Evolutionary conservation across 2,329 filamentous ascomycete species (phyloP), one percentile per base, ranked within the genome.

Genomic region (Curvularia hawaiiensis): DNA sequence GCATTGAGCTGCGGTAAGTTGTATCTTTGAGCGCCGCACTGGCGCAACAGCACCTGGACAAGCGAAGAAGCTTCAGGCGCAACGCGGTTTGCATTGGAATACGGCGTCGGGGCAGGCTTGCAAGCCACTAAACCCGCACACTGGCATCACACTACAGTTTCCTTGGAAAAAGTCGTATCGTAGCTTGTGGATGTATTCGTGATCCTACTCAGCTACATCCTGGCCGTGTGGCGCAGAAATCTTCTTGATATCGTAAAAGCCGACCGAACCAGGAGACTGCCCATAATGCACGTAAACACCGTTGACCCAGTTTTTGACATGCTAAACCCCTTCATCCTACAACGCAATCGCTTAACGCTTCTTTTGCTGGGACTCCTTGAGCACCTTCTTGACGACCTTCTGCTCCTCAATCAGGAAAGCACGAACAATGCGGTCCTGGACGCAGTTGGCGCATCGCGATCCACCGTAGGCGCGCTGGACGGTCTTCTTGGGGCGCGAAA

Each of bases 381-480:
- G 88, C 77, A 99, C 95, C 91, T 99, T 99, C 92, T 99, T 99
- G 83, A 99, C 95, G 76, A 99, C 98, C 91, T 99, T 99, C 88
- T 99, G 95, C 89, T 99, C 95, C 87, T 99, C 96, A 71, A 99
- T 98, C 81, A 99, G 85, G 90, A 99, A 99, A 67, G 95, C 95
- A 75, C 95, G 92, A 74, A 97, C 92, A 73, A 99, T 91, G 75
- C 95, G 90, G 86, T 99, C 95, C 82, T 94, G 93, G 74, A 99
- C 95, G 83, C 95, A 99, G 87, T 92, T 95, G 79, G 90, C 92
- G 86, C 95, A 99, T 88, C 95, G 91, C 77, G 93, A 97, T 78
- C 95, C 95, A 81, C 95, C 73, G 82, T 99, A 99, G 77, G 95
- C 93, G 77, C 95, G 92, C 85, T 95, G 91, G 80, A 99, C 95